Percentiles rank a stretch among this genome's conserved stretches.
phyloP scores from a whole-genome alignment of 257 asterid species.

The Anisodus tanguticus region DNA sequence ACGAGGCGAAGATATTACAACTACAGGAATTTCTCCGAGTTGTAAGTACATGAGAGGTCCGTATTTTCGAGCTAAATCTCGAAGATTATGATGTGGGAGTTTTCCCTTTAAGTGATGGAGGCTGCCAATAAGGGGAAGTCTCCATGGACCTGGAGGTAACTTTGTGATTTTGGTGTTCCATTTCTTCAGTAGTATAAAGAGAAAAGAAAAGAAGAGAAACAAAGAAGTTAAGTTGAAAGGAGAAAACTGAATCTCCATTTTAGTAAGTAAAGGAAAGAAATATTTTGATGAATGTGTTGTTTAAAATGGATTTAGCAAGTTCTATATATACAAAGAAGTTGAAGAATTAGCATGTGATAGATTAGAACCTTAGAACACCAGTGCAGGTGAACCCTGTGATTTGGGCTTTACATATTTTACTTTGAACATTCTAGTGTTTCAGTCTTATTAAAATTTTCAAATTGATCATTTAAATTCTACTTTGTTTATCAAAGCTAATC shows the following conservation, averaged over 20 bases:
- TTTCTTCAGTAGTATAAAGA: neutral
- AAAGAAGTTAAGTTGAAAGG: neutral
- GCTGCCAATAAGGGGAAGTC: constrained; percentile 30
- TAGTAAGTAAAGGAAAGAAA: neutral
- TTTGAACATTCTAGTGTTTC: constrained; percentile 1
- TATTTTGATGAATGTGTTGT: neutral
- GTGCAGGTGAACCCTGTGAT: neutral
- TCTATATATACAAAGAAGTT: neutral
- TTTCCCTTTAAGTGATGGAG: constrained; percentile 24
- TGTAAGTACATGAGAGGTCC: constrained; percentile 37
- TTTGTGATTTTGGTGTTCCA: neutral
- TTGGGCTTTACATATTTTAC: neutral
- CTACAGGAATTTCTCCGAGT: constrained; percentile 32
- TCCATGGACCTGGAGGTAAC: constrained; percentile 36
- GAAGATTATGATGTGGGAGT: constrained; percentile 14
- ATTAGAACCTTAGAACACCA: neutral
- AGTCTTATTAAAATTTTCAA: neutral
- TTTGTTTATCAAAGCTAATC: no score
- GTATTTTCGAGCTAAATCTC: constrained; percentile 18
- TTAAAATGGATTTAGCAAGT: neutral
- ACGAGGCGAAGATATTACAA: constrained; percentile 36
- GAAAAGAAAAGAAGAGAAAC: constrained; percentile 9
- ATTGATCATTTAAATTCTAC: neutral
- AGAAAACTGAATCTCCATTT: neutral
- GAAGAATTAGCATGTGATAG: constrained; percentile 1